Conservation (phyloP, 169 alveolate species). For the Hepatocystis sp. region DNA sequence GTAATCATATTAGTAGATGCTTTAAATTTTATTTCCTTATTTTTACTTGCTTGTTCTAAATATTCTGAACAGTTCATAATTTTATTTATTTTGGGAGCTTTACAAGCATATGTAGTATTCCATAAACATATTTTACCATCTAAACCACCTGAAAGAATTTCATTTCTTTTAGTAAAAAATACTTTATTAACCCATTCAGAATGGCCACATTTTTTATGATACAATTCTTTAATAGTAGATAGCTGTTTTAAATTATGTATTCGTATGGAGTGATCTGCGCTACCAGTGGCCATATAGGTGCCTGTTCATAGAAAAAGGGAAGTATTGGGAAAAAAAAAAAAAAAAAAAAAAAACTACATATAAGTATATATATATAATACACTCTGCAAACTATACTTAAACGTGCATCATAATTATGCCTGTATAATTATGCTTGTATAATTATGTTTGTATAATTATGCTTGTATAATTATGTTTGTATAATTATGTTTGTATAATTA, state of each 20-base stretch:
- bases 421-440: too few species aligned
- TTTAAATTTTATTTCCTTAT: conserved; percentile 49
- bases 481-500: too few species aligned
- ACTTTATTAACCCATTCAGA: conserved; percentile 74
- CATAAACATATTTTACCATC: conserved; percentile 77
- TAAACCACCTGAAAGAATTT: conserved; percentile 75
- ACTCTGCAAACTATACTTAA: too few species aligned
- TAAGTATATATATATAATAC: too few species aligned
- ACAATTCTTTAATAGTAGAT: conserved; percentile 54
- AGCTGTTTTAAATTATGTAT: conserved; percentile 54
- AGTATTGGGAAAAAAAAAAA: not conserved
- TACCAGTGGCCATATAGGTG: conserved; percentile 69
- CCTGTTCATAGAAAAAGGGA: conserved; percentile 9
- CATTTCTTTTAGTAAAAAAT: conserved; percentile 73
- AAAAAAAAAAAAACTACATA: not conserved
- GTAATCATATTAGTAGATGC: conserved; percentile 44
- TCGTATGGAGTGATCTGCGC: conserved; percentile 73
- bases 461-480: too few species aligned
- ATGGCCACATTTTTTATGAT: conserved; percentile 76
- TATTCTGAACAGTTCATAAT: conserved; percentile 72
- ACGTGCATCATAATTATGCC: too few species aligned
- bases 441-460: too few species aligned
- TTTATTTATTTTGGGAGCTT: conserved; percentile 45
- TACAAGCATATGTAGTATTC: conserved; percentile 61
- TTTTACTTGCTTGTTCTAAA: conserved; percentile 55